phyloP scores from a whole-genome alignment of 768 basidiomycete genomes.

The Suillus subluteus region DNA sequence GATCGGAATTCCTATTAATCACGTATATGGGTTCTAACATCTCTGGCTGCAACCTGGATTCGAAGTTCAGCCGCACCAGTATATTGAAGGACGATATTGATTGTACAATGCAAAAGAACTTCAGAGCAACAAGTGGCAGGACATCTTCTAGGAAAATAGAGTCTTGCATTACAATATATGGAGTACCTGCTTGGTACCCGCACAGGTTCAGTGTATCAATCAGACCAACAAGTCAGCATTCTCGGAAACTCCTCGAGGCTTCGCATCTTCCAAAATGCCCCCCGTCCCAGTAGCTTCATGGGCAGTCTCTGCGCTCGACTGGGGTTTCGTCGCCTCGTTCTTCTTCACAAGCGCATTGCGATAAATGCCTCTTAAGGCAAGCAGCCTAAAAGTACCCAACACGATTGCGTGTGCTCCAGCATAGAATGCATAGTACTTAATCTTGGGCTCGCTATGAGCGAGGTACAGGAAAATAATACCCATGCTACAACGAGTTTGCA shows the following conservation, averaged over 20 bases:
- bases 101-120: background rate
- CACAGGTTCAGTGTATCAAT: background rate
- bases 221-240: background rate
- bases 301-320: background rate
- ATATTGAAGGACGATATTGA: background rate
- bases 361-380: background rate
- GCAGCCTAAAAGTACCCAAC: background rate
- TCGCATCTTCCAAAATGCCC: background rate
- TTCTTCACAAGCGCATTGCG: background rate
- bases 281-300: background rate
- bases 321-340: background rate
- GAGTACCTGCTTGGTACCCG: background rate
- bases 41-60: background rate
- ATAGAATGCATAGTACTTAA: constrained; percentile 7
- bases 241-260: background rate
- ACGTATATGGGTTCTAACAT: background rate
- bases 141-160: background rate
- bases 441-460: background rate
- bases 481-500: background rate
- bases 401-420: background rate
- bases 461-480: background rate
- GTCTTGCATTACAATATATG: background rate
- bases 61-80: background rate
- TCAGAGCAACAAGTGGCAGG: background rate
- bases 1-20: background rate